phyloP scores from a whole-genome alignment of 202 grass and related monocot species.

The Panicum hallii region DNA sequence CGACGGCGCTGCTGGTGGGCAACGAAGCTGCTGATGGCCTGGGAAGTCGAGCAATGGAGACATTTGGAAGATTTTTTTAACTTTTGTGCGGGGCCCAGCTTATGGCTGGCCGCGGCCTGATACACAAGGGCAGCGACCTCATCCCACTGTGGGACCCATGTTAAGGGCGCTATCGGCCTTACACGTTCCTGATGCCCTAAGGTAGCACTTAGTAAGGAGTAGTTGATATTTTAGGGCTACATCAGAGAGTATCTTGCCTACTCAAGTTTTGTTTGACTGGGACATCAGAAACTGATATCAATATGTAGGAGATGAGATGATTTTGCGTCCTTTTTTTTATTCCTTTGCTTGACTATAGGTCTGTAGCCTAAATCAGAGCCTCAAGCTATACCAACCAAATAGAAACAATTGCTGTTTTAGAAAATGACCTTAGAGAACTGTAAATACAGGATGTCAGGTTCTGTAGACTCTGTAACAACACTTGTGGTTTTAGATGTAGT shows the following conservation, averaged over 20 bases:
- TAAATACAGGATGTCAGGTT: conserved; percentile 6
- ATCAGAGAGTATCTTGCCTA: conserved; percentile 12
- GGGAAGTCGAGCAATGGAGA: no score
- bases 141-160: no score
- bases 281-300: not conserved
- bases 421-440: conserved; percentile 2
- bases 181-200: no score
- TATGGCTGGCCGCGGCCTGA: no score
- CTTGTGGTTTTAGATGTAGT: not conserved
- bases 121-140: no score
- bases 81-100: no score
- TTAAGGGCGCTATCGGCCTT: no score
- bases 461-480: conserved; percentile 14
- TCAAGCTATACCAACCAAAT: conserved; percentile 8
- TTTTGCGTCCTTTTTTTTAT: not conserved
- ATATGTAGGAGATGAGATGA: not conserved
- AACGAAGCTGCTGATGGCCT: no score
- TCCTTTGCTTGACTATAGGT: conserved; percentile 6
- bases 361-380: conserved; percentile 16
- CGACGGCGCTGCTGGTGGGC: no score
- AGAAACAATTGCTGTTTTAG: conserved; percentile 12
- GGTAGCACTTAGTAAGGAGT: not conserved
- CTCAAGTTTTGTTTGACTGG: not conserved
- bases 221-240: not conserved
- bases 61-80: no score